Evolutionary conservation across 805 yeast species (phyloP).

Genomic region (Teunomyces barrocoloradensis): DNA sequence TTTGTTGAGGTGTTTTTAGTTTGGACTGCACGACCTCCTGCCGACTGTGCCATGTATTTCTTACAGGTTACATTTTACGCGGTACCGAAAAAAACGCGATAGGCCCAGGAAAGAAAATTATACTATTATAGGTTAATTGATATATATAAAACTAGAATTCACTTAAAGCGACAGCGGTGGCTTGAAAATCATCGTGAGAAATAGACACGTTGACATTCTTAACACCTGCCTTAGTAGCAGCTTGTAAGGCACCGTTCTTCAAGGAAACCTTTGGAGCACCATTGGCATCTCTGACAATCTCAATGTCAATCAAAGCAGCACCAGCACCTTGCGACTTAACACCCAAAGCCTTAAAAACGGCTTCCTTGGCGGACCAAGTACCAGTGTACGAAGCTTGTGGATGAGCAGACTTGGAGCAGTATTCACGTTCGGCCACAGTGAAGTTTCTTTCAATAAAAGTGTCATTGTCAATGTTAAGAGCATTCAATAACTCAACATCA

Average conservation of each 20-base stretch:
- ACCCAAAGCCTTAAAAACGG: slow-evolving; percentile 93
- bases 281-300: slow-evolving; percentile 66
- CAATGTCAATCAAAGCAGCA: slow-evolving; percentile 89
- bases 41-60: slow-evolving; percentile 2
- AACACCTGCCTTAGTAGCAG: slow-evolving; percentile 71
- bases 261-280: slow-evolving; percentile 83
- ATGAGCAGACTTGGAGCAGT: slow-evolving; percentile 70
- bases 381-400: slow-evolving; percentile 94
- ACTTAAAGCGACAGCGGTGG: slow-evolving; percentile 92
- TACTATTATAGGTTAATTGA: background rate
- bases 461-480: slow-evolving; percentile 82
- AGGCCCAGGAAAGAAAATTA: background rate
- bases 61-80: slow-evolving; percentile 1
- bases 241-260: slow-evolving; percentile 70
- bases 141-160: slow-evolving; percentile 34
- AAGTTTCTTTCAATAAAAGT: slow-evolving; percentile 92
- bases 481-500: slow-evolving; percentile 85
- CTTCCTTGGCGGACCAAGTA: slow-evolving; percentile 99
- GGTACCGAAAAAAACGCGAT: background rate
- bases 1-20: slow-evolving; percentile 3
- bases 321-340: slow-evolving; percentile 92
- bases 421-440: slow-evolving; percentile 73
- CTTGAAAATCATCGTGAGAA: slow-evolving; percentile 95
- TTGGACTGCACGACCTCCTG: slow-evolving; percentile 1
- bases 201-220: slow-evolving; percentile 79